phyloP scores from a whole-genome alignment of 2,329 filamentous ascomycete genomes.

The Raffaelea albimanens region DNA sequence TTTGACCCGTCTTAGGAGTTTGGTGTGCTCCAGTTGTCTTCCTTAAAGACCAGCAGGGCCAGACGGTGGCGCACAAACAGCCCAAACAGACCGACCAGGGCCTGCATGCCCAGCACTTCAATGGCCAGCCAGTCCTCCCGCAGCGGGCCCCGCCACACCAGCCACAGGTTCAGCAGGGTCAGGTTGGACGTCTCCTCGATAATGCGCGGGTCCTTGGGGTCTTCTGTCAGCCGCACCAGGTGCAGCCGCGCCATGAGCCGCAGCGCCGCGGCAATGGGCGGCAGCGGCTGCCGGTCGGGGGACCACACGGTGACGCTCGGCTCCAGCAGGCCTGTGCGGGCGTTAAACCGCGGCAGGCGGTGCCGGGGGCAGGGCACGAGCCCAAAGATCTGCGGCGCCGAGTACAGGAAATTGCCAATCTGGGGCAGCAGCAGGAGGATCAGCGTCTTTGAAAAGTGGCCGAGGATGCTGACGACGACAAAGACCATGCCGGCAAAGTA shows the following conservation, averaged over 20 bases:
- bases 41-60: conserved; percentile 79
- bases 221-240: conserved; percentile 51
- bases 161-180: conserved; percentile 90
- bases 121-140: conserved; percentile 74
- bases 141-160: conserved; percentile 89
- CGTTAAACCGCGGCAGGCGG: conserved; percentile 81
- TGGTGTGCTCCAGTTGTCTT: conserved; percentile 58
- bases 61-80: conserved; percentile 79
- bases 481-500: conserved; percentile 99
- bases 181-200: conserved; percentile 81
- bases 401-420: conserved; percentile 95
- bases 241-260: conserved; percentile 59
- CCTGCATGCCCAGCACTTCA: conserved; percentile 74
- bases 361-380: conserved; percentile 88
- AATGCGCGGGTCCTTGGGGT: conserved; percentile 55
- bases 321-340: conserved; percentile 74
- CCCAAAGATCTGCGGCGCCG: conserved; percentile 80
- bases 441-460: conserved; percentile 96
- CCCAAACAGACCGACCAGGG: conserved; percentile 65
- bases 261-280: conserved; percentile 52
- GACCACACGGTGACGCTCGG: conserved; percentile 73
- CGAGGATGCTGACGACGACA: conserved; percentile 89
- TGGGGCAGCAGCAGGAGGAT: conserved; percentile 86
- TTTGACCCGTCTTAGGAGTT: background rate
- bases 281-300: conserved; percentile 56